Base-by-base conservation (phyloP, 345 rosid species). In the Dimocarpus longan region DNA sequence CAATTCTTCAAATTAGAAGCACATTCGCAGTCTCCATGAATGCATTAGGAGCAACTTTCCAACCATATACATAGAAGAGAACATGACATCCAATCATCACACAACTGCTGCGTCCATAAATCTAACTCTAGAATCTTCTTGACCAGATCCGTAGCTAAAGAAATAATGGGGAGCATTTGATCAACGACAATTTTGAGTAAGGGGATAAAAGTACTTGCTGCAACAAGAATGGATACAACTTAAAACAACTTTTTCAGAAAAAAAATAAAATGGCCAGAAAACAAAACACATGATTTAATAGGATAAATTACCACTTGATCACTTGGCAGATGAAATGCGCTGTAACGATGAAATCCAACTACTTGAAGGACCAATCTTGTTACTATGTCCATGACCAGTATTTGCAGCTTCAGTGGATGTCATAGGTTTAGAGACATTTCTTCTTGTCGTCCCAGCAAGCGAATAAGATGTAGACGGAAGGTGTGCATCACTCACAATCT, bases 311-410 rank as follows among this genome's bases (percentile, higher is more conserved):
- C 89, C 89, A 68, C 71, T 66, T n/a, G 78, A 87, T 91, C 90
- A 89, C 79, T 88, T 91, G 37, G 92, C 86, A 52, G 93, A 90
- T 78, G 90, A 91, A 82, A 88, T 73, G 68, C 90, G 91, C 76
- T 88, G 95, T 84, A 90, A 87, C 65, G 98, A 88, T 39, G 93
- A 88, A 80, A 89, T 91, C 97, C 96, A 91, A 78, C 95, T 88
- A 66, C 86, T 82, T 18, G 93, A 89, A 64, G 90, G 86, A 50
- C 92, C 92, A 19, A 90, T 81, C 87, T 84, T 89, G 44, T 82
- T 88, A 69, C 86, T 82, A 10, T 76, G 73, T 28, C 83, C 97
- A 32, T 86, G 89, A 66, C 90, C 87, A 74, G 90, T 76, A 78
- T 84, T 89, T 44, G 90, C 84, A 78, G 90, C 74, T 82, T 91